A percentile compares a stretch with the other conserved stretches of the same genome.
Conservation (phyloP, 2,329 filamentous ascomycete genomes). For the Monilinia fructigena region DNA sequence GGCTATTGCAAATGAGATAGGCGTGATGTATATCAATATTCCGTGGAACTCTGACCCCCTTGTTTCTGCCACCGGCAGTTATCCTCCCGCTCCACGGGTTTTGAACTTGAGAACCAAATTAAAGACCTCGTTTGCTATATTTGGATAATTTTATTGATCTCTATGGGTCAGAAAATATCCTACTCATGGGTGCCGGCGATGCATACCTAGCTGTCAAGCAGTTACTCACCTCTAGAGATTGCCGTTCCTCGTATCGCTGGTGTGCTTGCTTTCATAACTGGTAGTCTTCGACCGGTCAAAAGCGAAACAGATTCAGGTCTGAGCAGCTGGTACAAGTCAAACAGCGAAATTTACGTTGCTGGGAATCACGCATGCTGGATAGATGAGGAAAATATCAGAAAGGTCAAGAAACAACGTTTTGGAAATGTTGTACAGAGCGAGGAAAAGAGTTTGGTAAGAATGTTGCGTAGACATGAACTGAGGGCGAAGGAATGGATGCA, state of each 20-base stretch:
- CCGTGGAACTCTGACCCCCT: constrained; percentile 46
- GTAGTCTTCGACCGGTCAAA: constrained; percentile 72
- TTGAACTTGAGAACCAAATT: constrained; percentile 51
- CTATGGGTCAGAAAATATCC: constrained; percentile 65
- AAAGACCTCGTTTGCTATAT: constrained; percentile 79
- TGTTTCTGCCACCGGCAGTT: constrained; percentile 9
- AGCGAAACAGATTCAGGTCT: constrained; percentile 73
- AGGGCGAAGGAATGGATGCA: constrained; percentile 55
- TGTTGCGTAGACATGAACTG: constrained; percentile 55
- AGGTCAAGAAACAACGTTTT: constrained; percentile 60
- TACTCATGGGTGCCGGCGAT: constrained; percentile 86
- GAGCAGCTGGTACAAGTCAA: constrained; percentile 78
- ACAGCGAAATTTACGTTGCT: constrained; percentile 77
- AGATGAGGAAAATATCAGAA: constrained; percentile 58
- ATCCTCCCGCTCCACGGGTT: constrained; percentile 47
- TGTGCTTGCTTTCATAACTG: constrained; percentile 78
- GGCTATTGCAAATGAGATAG: constrained; percentile 74
- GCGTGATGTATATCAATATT: constrained; percentile 87
- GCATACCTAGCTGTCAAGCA: constrained; percentile 82
- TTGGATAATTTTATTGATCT: constrained; percentile 95
- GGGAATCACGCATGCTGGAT: constrained; percentile 74
- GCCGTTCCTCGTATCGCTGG: constrained; percentile 66
- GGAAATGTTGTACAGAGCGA: constrained; percentile 56
- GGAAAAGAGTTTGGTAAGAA: constrained; percentile 50
- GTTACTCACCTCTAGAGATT: constrained; percentile 72